phyloP scores from a whole-genome alignment of 2,329 filamentous ascomycete species.

The Xylariaceae sp. region DNA sequence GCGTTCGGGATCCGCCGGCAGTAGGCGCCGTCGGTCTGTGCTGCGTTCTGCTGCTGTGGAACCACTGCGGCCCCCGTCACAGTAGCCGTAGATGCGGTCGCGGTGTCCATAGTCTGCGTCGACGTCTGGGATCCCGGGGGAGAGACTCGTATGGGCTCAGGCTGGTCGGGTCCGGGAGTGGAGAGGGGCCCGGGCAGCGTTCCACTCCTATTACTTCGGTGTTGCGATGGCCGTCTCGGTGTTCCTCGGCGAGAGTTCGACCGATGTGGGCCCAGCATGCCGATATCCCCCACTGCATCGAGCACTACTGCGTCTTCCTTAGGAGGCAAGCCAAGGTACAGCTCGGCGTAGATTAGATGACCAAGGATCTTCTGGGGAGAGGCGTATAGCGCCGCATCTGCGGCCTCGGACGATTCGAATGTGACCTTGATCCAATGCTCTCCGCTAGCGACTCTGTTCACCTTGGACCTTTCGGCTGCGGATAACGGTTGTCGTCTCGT shows the following conservation, averaged over 20 bases:
- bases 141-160: slow-evolving; percentile 42
- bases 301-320: slow-evolving; percentile 65
- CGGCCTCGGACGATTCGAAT: slow-evolving; percentile 73
- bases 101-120: slow-evolving; percentile 60
- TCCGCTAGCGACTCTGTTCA: slow-evolving; percentile 80
- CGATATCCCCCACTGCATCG: slow-evolving; percentile 48
- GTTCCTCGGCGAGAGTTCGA: slow-evolving; percentile 15
- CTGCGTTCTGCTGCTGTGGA: slow-evolving; percentile 5
- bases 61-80: slow-evolving; percentile 40
- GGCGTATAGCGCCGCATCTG: slow-evolving; percentile 68
- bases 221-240: slow-evolving; percentile 28
- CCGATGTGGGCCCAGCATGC: slow-evolving; percentile 37
- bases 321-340: slow-evolving; percentile 67
- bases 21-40: slow-evolving; percentile 42
- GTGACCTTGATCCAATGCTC: slow-evolving; percentile 91
- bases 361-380: slow-evolving; percentile 75
- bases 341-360: slow-evolving; percentile 70
- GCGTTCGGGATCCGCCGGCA: slow-evolving; percentile 69
- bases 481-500: slow-evolving; percentile 68
- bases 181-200: slow-evolving; percentile 40
- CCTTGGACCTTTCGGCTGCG: slow-evolving; percentile 73
- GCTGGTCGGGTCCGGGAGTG: slow-evolving; percentile 19
- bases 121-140: slow-evolving; percentile 53
- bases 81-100: slow-evolving; percentile 50
- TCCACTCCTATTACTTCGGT: slow-evolving; percentile 25